Base-by-base conservation (phyloP, 768 basidiomycete genomes). In the Floccularia luteovirens region DNA sequence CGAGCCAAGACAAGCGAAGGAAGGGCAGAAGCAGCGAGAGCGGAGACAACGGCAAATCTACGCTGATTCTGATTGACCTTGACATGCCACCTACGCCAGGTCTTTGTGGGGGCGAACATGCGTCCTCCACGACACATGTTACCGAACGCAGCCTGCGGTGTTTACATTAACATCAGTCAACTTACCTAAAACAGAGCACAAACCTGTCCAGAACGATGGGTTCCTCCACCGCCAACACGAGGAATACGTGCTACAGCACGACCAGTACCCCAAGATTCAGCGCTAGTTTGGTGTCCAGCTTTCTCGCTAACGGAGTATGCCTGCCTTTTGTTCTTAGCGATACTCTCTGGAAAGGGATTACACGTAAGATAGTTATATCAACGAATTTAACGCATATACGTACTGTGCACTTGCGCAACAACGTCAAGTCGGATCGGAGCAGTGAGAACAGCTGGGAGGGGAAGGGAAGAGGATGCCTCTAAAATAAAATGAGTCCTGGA, bases 101-200 rank as follows among this genome's bases (percentile, higher is more conserved):
- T 89, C 76, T 96, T 97, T 70, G 94, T 98, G 13, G 96, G 96
- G 21, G 94, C 94, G 68, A 99, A 98, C 96, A 99, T 98, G 61
- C 96, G 91, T 74, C 96, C 96, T 60, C 96, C 94, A 66, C 96
- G 89, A 77, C 94, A 98, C 96, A 99, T 98, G 86, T 98, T 98
- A 59, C 96, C 96, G 71, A 98, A 98, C 23, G 96, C 96, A 62
- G 90, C 96, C 85, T 94, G 16, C 32, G 14, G 27, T 10, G 27
- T 10, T 30, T 10, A 30, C 10, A 10, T 30, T 30, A 10, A 10
- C 27, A 10, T 30, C 27, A 30, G 14, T 14, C 14, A 30, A 10
- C 17, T 20, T 12, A 17, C 16, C 24, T 2, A 38, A 25, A 11
- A n/a, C 24, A 19, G 6, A 12, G 16, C 20, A 56, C 74, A 46